Base-by-base conservation (phyloP, 306 rosid genomes). In the Quercus wislizeni region DNA sequence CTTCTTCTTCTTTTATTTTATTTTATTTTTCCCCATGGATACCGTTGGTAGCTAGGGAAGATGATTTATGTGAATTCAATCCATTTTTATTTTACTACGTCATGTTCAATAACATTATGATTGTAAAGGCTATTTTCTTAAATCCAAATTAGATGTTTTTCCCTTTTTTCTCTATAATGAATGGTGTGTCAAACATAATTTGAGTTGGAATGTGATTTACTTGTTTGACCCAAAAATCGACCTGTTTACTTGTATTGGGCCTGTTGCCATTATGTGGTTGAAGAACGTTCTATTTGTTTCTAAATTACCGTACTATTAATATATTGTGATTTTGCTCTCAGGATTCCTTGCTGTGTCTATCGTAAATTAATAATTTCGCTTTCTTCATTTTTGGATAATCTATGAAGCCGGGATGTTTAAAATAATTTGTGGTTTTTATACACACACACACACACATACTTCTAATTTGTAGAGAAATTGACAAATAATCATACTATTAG, bases 381-480 rank as follows among this genome's bases (percentile, higher is more conserved):
- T 67, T 67, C 72, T n/a, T 68, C 72, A 68, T 35, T 68, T 68
- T n/a, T 35, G 28, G 14, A 33, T 68, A 35, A 68, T 68, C 54
- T 35, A 63, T 33, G 49, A 35, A 68, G 20, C 52, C 20, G 0
- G 38, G 28, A 35, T 35, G 52, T 68, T 19, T 33, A 68, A 35
- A 11, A 10, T 68, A 68, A 19, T 13, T 19, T 33, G 5, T 65
- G 71, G 46, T 19, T 68, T 68, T 68, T 3, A 12, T 0, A 3
- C 17, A 12, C 54, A 12, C 72, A 35, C 52, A 19, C 0, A 59
- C 7, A 59, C 6, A 13, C 0, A 13, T 15, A 28, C 20, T 35
- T 38, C 23, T n/a, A 33, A 18, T 46, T 19, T 68, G 52, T 68
- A 68, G 27, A n/a, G 17, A 68, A 18, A 35, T 33, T 43, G 2